These are phyloP conservation scores for Lathyrus aphaca DNA, from an alignment of 306 rosid species.

Conservation along the genomic window DNA sequence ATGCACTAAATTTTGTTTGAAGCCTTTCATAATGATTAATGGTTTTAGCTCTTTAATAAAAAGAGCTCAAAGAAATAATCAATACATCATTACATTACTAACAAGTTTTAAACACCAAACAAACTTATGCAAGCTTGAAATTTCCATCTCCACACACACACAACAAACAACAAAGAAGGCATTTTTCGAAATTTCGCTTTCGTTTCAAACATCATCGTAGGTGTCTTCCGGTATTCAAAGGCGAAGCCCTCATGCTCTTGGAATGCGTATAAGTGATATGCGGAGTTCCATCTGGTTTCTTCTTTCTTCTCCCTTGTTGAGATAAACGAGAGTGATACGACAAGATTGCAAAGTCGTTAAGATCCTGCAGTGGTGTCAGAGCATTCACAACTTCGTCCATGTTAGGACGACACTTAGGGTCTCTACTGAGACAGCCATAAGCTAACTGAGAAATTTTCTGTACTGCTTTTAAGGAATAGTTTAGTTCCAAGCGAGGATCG, in stretches of 20 bases:
- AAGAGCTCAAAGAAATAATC: constrained; percentile 52
- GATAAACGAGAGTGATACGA: constrained; percentile 74
- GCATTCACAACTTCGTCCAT: constrained; percentile 93
- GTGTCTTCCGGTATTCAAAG: constrained; percentile 75
- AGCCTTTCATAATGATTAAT: constrained; percentile 45
- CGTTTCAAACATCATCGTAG: constrained; percentile 49
- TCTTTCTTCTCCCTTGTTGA: constrained; percentile 83
- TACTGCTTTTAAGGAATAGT: constrained; percentile 82
- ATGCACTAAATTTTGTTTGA: not conserved
- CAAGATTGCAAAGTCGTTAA: constrained; percentile 80
- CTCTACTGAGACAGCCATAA: constrained; percentile 78
- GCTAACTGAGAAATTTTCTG: constrained; percentile 92
- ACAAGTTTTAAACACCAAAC: constrained; percentile 55
- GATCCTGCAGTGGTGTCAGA: constrained; percentile 79
- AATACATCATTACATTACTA: constrained; percentile 50
- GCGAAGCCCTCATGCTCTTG: constrained; percentile 77
- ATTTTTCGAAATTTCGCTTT: constrained; percentile 31
- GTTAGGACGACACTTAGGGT: constrained; percentile 80
- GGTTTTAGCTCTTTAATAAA: constrained; percentile 57
- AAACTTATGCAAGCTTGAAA: constrained; percentile 55
- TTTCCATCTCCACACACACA: constrained; percentile 52
- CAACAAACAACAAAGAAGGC: constrained; percentile 45
- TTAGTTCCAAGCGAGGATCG: constrained; percentile 87
- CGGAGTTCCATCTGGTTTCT: constrained; percentile 73
- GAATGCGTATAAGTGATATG: constrained; percentile 70